These are phyloP conservation scores for Claviceps sp. DNA, from an alignment of 2,329 filamentous ascomycete species.

Conservation along the genomic window DNA sequence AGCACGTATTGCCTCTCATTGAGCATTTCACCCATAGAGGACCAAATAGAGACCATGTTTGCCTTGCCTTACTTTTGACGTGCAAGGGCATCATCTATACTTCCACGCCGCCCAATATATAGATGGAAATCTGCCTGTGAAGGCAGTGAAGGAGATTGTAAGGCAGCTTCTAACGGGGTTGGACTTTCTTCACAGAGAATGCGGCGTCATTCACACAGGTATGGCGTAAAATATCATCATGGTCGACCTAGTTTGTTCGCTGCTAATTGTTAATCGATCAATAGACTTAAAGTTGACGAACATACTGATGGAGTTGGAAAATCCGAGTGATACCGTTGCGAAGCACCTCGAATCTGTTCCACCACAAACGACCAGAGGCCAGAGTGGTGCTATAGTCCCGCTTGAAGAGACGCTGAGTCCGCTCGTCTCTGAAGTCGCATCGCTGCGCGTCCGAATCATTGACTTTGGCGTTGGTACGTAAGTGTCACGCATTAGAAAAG, in stretches of 20 bases:
- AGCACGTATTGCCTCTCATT: not conserved
- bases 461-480: constrained; percentile 1
- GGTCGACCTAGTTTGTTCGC: not conserved
- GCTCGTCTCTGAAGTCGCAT: not conserved
- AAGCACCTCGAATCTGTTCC: not conserved
- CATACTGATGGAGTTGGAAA: constrained; percentile 1
- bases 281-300: constrained; percentile 1
- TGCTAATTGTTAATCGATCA: not conserved
- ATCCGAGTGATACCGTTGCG: not conserved
- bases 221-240: too few relatives aligned
- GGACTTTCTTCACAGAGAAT: too few relatives aligned
- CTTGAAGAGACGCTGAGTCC: not conserved
- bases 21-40: not conserved
- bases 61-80: constrained; percentile 1
- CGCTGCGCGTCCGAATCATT: not conserved
- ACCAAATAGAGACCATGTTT: not conserved
- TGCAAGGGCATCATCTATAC: not conserved
- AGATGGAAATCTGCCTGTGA: not conserved
- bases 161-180: too few relatives aligned
- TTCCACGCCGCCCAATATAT: not conserved
- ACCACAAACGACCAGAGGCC: not conserved
- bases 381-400: not conserved
- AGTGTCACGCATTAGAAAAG: not conserved
- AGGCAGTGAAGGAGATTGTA: not conserved
- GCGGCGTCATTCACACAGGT: not conserved